phyloP scores from a whole-genome alignment of 2,329 filamentous ascomycete genomes.

The Xylaria multiplex region DNA sequence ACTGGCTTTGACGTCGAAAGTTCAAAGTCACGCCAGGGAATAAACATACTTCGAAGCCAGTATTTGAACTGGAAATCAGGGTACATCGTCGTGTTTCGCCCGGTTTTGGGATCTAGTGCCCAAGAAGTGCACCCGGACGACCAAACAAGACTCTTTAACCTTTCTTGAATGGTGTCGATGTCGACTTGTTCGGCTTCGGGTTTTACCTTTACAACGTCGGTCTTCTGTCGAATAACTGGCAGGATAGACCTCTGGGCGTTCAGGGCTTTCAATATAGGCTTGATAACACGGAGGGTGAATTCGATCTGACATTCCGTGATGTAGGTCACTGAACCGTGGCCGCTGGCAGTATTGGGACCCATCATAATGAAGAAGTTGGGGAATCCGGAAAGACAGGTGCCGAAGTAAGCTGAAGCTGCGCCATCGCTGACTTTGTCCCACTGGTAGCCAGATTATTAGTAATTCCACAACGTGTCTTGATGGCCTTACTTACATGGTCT shows the following conservation, averaged over 20 bases:
- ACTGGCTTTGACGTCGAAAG: conserved; percentile 17
- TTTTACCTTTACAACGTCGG: conserved; percentile 24
- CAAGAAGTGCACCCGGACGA: conserved; percentile 27
- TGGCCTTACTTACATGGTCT: conserved; percentile 26
- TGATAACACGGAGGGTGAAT: conserved; percentile 30
- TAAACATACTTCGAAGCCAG: conserved; percentile 31
- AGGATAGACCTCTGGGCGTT: conserved; percentile 25
- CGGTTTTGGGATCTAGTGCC: conserved; percentile 24
- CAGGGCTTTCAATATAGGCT: conserved; percentile 30
- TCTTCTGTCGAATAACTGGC: conserved; percentile 23
- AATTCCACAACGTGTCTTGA: not conserved
- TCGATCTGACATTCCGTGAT: conserved; percentile 30
- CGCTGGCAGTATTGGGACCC: conserved; percentile 32
- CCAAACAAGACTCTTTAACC: conserved; percentile 21
- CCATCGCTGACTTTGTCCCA: conserved; percentile 31
- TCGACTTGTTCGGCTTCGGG: conserved; percentile 30
- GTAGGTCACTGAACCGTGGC: conserved; percentile 25
- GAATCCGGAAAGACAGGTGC: conserved; percentile 31
- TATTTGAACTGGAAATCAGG: conserved; percentile 32
- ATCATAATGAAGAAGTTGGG: conserved; percentile 33
- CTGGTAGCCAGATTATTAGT: conserved; percentile 16
- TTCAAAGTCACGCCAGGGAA: conserved; percentile 32
- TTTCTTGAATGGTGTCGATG: conserved; percentile 20
- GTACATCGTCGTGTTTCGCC: conserved; percentile 31
- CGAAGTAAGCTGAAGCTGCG: conserved; percentile 28